These are phyloP conservation scores for Mycena alexandri DNA, from an alignment of 768 basidiomycete species.

Conservation along the genomic window DNA sequence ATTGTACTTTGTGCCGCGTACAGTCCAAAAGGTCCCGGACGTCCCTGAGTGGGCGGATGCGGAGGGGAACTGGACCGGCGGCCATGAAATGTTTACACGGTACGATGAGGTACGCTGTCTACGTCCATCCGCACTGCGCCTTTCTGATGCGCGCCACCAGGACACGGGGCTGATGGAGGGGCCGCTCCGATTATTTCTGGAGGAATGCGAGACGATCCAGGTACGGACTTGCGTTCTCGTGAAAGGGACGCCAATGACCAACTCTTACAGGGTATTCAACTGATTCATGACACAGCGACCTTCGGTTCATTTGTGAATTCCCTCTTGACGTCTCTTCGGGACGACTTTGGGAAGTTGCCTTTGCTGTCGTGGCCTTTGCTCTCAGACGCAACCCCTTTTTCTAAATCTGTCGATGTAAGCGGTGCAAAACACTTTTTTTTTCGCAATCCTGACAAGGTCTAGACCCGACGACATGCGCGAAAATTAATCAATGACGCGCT, in stretches of 20 bases:
- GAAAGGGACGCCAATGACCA: background rate
- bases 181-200: constrained; percentile 73
- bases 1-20: constrained; percentile 73
- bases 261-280: constrained; percentile 71
- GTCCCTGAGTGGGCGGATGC: constrained; percentile 64
- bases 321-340: constrained; percentile 71
- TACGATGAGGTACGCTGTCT: constrained; percentile 63
- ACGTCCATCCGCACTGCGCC: background rate
- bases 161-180: constrained; percentile 77
- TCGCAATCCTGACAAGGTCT: background rate
- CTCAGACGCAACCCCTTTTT: constrained; percentile 55
- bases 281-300: constrained; percentile 68
- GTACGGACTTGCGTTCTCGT: constrained; percentile 48
- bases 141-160: constrained; percentile 49
- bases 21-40: constrained; percentile 75
- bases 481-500: constrained; percentile 74
- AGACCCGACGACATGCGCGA: constrained; percentile 46
- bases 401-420: constrained; percentile 60
- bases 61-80: constrained; percentile 69
- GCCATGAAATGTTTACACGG: constrained; percentile 63
- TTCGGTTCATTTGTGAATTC: constrained; percentile 77
- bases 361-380: constrained; percentile 69
- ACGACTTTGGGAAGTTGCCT: constrained; percentile 77
- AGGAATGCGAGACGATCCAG: constrained; percentile 83
- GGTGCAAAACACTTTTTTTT: background rate